Base-by-base conservation (phyloP, 2,329 filamentous ascomycete species). In the Cryphonectria radicalis region DNA sequence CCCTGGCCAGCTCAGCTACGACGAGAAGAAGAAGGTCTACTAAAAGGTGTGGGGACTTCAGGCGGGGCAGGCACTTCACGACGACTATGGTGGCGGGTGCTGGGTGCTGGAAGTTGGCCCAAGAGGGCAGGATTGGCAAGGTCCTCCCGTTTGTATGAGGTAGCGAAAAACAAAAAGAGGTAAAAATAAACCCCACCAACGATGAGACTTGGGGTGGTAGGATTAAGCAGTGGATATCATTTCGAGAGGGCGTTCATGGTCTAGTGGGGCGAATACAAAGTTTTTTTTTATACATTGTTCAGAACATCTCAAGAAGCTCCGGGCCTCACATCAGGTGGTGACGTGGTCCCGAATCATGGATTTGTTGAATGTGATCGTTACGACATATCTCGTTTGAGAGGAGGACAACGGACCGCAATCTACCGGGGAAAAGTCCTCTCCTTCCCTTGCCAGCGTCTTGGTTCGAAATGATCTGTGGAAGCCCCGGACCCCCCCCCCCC, bases 21-120 rank as follows among this genome's bases (percentile, higher is more conserved):
- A 99, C 84, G 96, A 99, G 90, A 99, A 99, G 93, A 99, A 99
- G 91, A 99, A 99, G 89, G 96, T 99, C 77, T 99, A 99, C 86
- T 99, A 88, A 76, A 53, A 22, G 8, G 2, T 1, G 46, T 13
- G 14, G 14, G 4, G 4, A 35, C 1, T 14, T 53, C 25, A 35
- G n/a, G n/a, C 13, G 14, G 14, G 28, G 43, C n/a, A 10, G 40
- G 17, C 25, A 22, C 50, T 50, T 35, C 13, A 4, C 5, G 43
- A 32, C 37, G 35, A 25, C 7, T 32, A 32, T n/a, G 28, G 63
- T 43, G 25, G 25, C 40, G 7, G 63, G 43, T 53, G 50, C 37
- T 35, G 53, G 40, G n/a, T n/a, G n/a, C n/a, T n/a, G n/a, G n/a
- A 37, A 19, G 43, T 63, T 69, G 66, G 66, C 62, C 35, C 40